These are phyloP conservation scores for Myotisia sp. DNA, from an alignment of 2,329 filamentous ascomycete genomes.

Conservation along the genomic window DNA sequence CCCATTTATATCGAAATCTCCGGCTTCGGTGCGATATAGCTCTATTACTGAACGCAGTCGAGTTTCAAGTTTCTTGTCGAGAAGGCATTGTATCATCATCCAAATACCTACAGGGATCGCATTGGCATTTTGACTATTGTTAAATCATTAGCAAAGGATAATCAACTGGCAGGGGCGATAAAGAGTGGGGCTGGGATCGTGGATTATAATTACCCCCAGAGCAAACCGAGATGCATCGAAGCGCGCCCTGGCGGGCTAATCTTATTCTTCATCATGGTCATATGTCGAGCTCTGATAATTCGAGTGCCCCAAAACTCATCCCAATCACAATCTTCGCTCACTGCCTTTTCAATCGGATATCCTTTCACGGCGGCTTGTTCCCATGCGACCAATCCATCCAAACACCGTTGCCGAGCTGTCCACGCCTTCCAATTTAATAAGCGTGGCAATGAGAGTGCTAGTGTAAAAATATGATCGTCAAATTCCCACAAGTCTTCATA, in stretches of 20 bases:
- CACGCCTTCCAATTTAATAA: conserved; percentile 12
- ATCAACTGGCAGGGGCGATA: too few species aligned
- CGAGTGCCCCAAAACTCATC: conserved; percentile 10
- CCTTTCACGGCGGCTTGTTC: conserved; percentile 6
- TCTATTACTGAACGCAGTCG: conserved; percentile 4
- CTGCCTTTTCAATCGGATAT: conserved; percentile 18
- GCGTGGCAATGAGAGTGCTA: conserved; percentile 11
- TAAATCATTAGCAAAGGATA: too few species aligned
- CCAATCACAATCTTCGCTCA: conserved; percentile 20
- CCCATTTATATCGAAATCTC: conserved; percentile 6
- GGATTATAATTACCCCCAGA: conserved; percentile 8
- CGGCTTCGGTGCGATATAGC: conserved; percentile 5
- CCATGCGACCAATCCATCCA: conserved; percentile 12
- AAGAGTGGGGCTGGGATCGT: too few species aligned
- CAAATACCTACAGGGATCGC: conserved; percentile 6
- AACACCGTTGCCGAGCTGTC: conserved; percentile 8
- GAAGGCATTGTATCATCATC: conserved; percentile 9
- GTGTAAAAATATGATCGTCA: conserved; percentile 10
- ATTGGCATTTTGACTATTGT: conserved; percentile 10
- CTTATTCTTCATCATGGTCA: conserved; percentile 5
- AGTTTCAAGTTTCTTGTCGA: conserved; percentile 2
- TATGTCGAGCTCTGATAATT: conserved; percentile 5
- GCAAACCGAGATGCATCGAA: conserved; percentile 3
- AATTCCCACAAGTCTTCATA: conserved; percentile 14
- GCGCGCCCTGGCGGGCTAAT: conserved; percentile 7